Evolutionary conservation across 768 basidiomycete species (phyloP), one percentile per base, ranked within the genome.

Genomic region (Baorangia bicolor): DNA sequence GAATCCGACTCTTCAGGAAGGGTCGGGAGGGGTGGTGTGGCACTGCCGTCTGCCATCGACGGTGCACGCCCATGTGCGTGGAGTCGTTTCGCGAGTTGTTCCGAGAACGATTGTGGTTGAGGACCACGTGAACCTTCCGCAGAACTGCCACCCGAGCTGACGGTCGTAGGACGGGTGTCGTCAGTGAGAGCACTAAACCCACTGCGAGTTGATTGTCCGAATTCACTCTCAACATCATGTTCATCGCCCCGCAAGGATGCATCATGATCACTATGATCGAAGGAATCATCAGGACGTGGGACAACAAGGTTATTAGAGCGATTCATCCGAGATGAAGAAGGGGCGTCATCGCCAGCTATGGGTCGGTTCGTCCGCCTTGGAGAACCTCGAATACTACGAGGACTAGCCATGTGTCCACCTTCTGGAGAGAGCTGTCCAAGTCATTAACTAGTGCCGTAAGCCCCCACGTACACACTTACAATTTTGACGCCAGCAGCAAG

Each of bases 401-500:
- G 82, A 66, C 82, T 86, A 7, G 85, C 81, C 30, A 81, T 69
- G 35, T 81, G 77, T n/a, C 77, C 81, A 43, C 81, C 77, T 59
- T 84, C 75, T 16, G 84, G 82, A 42, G 82, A 81, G 65, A 87
- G 86, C 87, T 90, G 59, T 44, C 49, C 53, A n/a, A 42, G 28
- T 23, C 20, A 43, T 71, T 35, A 71, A 57, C 41, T 31, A 46
- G 50, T 21, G 42, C 41, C 27, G 34, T 25, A 52, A 53, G 37
- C 27, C 50, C 21, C 18, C 14, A 45, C 10, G 20, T 37, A 35
- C 18, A 11, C 41, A 77, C 82, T 58, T 66, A 93, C 89, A 57
- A 90, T 76, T 52, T 81, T 84, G 16, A 82, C 86, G 34, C 89
- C 92, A 53, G 85, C 86, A 33, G 81, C 86, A 30, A 95, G 73